Evolutionary conservation across 305 asterid species (phyloP).

Genomic region (Fraxinus albicans): DNA sequence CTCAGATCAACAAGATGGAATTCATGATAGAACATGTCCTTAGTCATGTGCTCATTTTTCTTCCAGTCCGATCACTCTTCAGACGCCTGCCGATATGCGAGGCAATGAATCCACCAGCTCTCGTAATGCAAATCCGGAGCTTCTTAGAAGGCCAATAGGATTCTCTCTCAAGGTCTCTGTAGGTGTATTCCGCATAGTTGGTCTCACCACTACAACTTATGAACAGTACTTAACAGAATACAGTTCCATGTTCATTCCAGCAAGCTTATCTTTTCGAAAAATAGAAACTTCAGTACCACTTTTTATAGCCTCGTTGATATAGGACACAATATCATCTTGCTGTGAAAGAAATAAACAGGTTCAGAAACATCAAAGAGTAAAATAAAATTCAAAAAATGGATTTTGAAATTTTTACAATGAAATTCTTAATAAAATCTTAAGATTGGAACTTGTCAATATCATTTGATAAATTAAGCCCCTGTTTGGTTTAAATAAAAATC

Average conservation of each 20-base stretch:
- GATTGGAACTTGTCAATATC: too few relatives aligned
- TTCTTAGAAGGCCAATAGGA: too few relatives aligned
- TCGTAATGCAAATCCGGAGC: too few relatives aligned
- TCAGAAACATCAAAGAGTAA: slow-evolving; percentile 10
- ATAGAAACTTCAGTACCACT: slow-evolving; percentile 46
- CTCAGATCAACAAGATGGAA: too few relatives aligned
- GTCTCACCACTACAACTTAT: too few relatives aligned
- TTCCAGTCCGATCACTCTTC: too few relatives aligned
- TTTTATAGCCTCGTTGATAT: slow-evolving; percentile 53
- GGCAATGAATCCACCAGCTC: too few relatives aligned
- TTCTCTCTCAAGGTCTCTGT: too few relatives aligned
- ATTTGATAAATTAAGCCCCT: not conserved
- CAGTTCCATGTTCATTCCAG: slow-evolving; percentile 57
- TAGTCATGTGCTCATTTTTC: too few relatives aligned
- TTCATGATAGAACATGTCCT: too few relatives aligned
- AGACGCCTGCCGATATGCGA: too few relatives aligned
- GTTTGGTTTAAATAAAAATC: not conserved
- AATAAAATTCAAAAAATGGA: slow-evolving; percentile 13
- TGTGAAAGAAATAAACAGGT: slow-evolving; percentile 32
- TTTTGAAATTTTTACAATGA: not conserved
- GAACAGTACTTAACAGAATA: slow-evolving; percentile 58
- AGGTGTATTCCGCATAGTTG: too few relatives aligned
- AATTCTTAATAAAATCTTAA: slow-evolving; percentile 3
- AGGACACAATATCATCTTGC: slow-evolving; percentile 67
- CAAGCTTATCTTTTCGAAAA: slow-evolving; percentile 69